Evolutionary conservation across 805 yeast genomes (phyloP).

Genomic region (Wickerhamiella bombiphila): DNA sequence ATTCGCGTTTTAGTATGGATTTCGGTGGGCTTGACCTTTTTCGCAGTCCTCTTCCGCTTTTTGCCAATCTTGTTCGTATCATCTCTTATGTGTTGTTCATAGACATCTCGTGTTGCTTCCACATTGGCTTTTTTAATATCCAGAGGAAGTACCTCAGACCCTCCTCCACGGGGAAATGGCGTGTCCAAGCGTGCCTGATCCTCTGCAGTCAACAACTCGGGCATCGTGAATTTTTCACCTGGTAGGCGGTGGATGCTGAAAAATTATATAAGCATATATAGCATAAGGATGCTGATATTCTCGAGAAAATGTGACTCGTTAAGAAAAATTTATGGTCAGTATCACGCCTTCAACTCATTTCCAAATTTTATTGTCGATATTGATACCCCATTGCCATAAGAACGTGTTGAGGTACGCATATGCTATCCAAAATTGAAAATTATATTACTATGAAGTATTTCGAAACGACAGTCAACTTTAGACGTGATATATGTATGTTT

Average conservation of each 20-base stretch:
- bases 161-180: conserved; percentile 92
- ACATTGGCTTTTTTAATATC: conserved; percentile 87
- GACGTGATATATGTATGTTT: no score
- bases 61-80: conserved; percentile 20
- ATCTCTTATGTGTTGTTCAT: conserved; percentile 10
- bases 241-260: neutral
- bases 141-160: conserved; percentile 57
- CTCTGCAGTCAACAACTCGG: neutral
- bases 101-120: conserved; percentile 78
- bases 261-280: neutral
- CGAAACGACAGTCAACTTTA: no score
- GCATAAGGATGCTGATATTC: no score
- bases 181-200: conserved; percentile 25
- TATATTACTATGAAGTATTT: no score
- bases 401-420: no score
- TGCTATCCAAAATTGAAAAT: no score
- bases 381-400: no score
- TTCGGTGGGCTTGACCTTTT: conserved; percentile 10
- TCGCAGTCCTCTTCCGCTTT: conserved; percentile 15
- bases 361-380: no score
- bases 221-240: neutral
- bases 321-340: no score
- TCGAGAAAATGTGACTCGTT: no score
- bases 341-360: no score
- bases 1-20: conserved; percentile 27